A percentile compares a stretch with the other conserved stretches of the same genome.
These are phyloP conservation scores for Citrus reticulata DNA, from an alignment of 345 rosid genomes.

Conservation along the genomic window DNA sequence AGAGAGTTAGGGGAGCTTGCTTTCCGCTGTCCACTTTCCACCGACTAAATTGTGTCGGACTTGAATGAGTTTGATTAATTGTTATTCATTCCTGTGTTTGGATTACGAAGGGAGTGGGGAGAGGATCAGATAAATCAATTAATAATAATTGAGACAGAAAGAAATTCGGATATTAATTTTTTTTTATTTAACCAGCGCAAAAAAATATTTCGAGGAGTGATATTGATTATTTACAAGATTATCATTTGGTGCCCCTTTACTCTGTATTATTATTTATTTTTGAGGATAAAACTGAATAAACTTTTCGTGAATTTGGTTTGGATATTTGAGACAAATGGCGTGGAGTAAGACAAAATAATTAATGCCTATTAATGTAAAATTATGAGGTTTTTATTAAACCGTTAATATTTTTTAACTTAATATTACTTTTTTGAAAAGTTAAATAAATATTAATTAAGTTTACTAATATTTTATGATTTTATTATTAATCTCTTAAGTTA, in stretches of 20 bases:
- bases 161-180: neutral
- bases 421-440: too few species aligned
- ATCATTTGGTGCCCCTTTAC: neutral
- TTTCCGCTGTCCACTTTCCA: conserved; percentile 4
- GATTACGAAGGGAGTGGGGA: conserved; percentile 32
- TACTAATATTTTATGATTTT: too few species aligned
- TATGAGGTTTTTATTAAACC: too few species aligned
- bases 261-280: neutral
- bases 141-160: neutral
- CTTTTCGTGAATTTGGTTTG: neutral
- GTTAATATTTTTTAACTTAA: too few species aligned
- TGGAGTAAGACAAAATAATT: too few species aligned
- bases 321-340: neutral
- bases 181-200: neutral
- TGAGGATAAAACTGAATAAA: too few species aligned
- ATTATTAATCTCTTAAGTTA: too few species aligned
- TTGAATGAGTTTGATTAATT: conserved; percentile 40
- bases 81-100: conserved; percentile 28
- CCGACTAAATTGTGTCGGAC: conserved; percentile 40
- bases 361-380: too few species aligned
- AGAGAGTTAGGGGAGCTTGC: too few species aligned
- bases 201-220: neutral
- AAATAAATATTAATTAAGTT: too few species aligned
- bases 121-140: neutral
- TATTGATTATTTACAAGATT: neutral